These are phyloP conservation scores for Hygrophoropsis aurantiaca DNA, from an alignment of 768 basidiomycete genomes.

Conservation along the genomic window DNA sequence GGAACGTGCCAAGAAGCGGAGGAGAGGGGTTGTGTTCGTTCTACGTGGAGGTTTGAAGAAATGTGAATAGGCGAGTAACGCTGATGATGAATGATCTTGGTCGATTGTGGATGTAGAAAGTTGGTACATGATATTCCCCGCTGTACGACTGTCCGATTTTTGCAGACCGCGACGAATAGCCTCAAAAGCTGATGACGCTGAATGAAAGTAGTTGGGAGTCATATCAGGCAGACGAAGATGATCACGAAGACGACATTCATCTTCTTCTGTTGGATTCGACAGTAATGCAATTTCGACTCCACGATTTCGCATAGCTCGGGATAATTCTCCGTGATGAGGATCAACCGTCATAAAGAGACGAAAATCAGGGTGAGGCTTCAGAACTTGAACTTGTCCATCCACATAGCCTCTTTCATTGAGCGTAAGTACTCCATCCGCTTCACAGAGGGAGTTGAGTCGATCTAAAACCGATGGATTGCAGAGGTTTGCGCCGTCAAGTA, in stretches of 20 bases:
- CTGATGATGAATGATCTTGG: slow-evolving; percentile 48
- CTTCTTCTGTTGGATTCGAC: slow-evolving; percentile 39
- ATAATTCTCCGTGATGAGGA: slow-evolving; percentile 88
- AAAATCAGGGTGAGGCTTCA: slow-evolving; percentile 86
- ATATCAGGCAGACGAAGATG: slow-evolving; percentile 48
- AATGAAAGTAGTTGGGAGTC: neutral
- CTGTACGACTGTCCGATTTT: no score
- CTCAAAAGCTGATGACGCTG: slow-evolving; percentile 25
- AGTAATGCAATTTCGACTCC: slow-evolving; percentile 80
- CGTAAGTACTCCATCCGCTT: slow-evolving; percentile 76
- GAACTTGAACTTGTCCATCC: slow-evolving; percentile 67
- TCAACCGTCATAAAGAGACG: slow-evolving; percentile 94
- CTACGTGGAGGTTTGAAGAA: no score
- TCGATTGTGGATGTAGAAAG: slow-evolving; percentile 30
- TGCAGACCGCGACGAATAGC: slow-evolving; percentile 37
- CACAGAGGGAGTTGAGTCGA: slow-evolving; percentile 94
- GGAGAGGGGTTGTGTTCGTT: slow-evolving; percentile 18
- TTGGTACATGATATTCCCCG: neutral
- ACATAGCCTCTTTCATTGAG: slow-evolving; percentile 89
- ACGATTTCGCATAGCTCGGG: slow-evolving; percentile 97
- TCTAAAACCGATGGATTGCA: slow-evolving; percentile 96
- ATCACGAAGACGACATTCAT: slow-evolving; percentile 45
- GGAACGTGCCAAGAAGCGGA: slow-evolving; percentile 40
- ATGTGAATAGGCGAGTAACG: slow-evolving; percentile 40
- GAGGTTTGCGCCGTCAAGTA: slow-evolving; percentile 90